Evolutionary conservation across 1,284 basidiomycete genomes (phyloP).

Genomic region (Wallemia mellicola): DNA sequence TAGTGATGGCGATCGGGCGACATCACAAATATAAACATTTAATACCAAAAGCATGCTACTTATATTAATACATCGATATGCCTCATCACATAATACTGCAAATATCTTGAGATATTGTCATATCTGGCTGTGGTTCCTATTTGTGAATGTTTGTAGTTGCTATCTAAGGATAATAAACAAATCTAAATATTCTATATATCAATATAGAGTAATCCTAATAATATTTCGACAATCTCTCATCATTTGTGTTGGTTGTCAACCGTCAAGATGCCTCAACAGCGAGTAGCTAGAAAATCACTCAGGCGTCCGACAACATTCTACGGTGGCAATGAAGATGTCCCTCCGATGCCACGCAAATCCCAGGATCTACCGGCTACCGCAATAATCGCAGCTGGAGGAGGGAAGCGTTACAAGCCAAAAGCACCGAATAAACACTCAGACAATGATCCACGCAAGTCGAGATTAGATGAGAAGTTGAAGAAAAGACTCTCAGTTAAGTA

Average conservation of each 20-base stretch:
- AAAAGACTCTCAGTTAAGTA: slow-evolving; percentile 73
- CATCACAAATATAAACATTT: too few species aligned
- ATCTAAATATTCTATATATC: too few species aligned
- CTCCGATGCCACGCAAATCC: not conserved
- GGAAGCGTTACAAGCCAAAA: not conserved
- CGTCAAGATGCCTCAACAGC: not conserved
- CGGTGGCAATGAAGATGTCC: not conserved
- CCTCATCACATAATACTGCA: too few species aligned
- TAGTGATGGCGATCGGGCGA: too few species aligned
- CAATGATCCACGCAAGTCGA: slow-evolving; percentile 24
- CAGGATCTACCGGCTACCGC: not conserved
- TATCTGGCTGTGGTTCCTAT: too few species aligned
- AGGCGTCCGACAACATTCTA: not conserved
- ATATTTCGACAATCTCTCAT: too few species aligned
- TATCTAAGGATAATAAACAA: too few species aligned
- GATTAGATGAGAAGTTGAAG: slow-evolving; percentile 73
- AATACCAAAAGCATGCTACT: too few species aligned
- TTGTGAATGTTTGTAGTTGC: too few species aligned
- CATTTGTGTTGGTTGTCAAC: not conserved
- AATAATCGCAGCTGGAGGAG: not conserved
- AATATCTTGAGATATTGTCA: too few species aligned
- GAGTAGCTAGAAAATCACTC: not conserved
- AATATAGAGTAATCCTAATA: too few species aligned
- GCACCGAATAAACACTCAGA: not conserved
- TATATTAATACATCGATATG: too few species aligned